Percentiles rank a stretch among this genome's conserved stretches.
phyloP scores from a whole-genome alignment of 2,329 filamentous ascomycete genomes.

The Fusarium sp. region DNA sequence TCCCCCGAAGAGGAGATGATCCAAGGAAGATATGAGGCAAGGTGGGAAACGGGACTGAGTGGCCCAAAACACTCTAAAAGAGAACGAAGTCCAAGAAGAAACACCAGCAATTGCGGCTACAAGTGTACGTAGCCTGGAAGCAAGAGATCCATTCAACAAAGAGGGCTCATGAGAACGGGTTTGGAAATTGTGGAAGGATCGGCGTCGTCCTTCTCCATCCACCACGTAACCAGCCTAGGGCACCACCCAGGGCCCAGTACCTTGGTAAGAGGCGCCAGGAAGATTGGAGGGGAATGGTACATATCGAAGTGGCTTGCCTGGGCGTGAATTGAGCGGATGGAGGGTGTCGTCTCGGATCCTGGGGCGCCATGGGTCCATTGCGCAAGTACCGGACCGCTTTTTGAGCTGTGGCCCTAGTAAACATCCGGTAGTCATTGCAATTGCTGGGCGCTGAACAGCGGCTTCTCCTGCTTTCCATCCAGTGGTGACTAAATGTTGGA shows the following conservation, averaged over 20 bases:
- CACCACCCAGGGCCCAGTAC: conserved; percentile 37
- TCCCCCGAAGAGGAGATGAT: neutral
- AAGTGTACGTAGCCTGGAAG: conserved; percentile 2
- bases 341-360: conserved; percentile 29
- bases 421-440: conserved; percentile 16
- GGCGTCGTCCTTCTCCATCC: conserved; percentile 32
- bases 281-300: conserved; percentile 39
- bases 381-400: conserved; percentile 28
- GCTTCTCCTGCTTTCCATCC: conserved; percentile 18
- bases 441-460: conserved; percentile 33
- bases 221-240: conserved; percentile 15
- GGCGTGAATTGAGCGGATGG: conserved; percentile 27
- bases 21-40: conserved; percentile 27
- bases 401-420: conserved; percentile 35
- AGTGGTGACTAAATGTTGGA: conserved; percentile 16
- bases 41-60: conserved; percentile 24
- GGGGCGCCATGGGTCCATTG: conserved; percentile 31
- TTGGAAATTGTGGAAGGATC: conserved; percentile 41
- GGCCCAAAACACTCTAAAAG: conserved; percentile 32
- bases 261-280: conserved; percentile 40
- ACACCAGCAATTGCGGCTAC: neutral
- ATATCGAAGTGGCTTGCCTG: conserved; percentile 40
- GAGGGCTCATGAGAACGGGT: conserved; percentile 32
- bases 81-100: conserved; percentile 17
- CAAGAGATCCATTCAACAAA: conserved; percentile 19